A percentile compares a stretch with the other conserved stretches of the same genome.
Conservation (phyloP, 1,139 yeast species). For the Suhomyces choctaworum region DNA sequence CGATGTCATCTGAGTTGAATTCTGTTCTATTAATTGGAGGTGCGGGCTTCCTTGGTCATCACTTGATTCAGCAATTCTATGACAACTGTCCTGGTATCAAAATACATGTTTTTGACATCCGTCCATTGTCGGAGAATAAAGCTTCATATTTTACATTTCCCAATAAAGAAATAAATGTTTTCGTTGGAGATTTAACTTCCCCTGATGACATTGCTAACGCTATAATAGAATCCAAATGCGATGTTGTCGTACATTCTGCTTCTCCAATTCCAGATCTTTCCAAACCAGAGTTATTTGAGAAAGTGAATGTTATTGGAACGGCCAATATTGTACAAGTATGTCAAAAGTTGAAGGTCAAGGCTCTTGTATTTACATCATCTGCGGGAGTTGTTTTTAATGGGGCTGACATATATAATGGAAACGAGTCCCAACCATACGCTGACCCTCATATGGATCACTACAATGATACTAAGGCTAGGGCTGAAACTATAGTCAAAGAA, state of each 20-base stretch:
- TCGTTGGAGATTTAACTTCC: constrained; percentile 84
- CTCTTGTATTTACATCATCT: constrained; percentile 90
- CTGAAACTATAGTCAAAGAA: constrained; percentile 76
- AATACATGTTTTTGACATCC: constrained; percentile 86
- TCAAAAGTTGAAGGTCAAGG: constrained; percentile 52
- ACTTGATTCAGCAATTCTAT: constrained; percentile 82
- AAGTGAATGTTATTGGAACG: constrained; percentile 92
- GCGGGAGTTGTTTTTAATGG: constrained; percentile 98
- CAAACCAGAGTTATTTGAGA: constrained; percentile 69
- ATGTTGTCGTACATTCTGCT: constrained; percentile 91
- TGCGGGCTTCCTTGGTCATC: constrained; percentile 91
- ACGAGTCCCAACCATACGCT: constrained; percentile 94
- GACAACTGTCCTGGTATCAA: constrained; percentile 64
- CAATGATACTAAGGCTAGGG: constrained; percentile 91
- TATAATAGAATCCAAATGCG: constrained; percentile 57
- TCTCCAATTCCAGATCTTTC: constrained; percentile 64
- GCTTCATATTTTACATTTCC: constrained; percentile 76
- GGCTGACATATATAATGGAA: constrained; percentile 83
- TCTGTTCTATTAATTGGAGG: constrained; percentile 91
- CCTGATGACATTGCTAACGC: constrained; percentile 67
- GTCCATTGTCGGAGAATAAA: constrained; percentile 74
- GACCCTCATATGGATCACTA: constrained; percentile 93
- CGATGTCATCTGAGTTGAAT: constrained; percentile 23
- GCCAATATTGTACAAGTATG: constrained; percentile 69
- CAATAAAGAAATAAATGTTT: constrained; percentile 54